A percentile compares a stretch with the other conserved stretches of the same genome.
phyloP scores from a whole-genome alignment of 352 stramenopile genomes.

The Globisporangium echinulatum region DNA sequence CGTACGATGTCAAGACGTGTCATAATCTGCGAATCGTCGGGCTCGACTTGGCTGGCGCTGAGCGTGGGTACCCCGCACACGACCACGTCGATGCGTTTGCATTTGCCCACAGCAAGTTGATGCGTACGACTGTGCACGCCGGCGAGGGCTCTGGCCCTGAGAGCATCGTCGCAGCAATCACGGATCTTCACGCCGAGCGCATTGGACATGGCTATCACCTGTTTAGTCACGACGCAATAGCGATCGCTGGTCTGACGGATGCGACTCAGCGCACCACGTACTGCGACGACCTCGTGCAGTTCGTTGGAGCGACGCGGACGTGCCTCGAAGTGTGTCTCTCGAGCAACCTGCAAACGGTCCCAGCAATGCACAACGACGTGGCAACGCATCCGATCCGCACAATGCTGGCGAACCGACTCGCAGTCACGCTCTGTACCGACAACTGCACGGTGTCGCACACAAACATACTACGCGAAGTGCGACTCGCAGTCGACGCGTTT shows the following conservation, averaged over 20 bases:
- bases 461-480: constrained; percentile 78
- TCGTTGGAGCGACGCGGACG: constrained; percentile 72
- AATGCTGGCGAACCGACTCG: constrained; percentile 82
- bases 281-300: constrained; percentile 79
- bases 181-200: constrained; percentile 77
- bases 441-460: constrained; percentile 86
- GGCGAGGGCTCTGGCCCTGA: constrained; percentile 84
- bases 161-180: constrained; percentile 85
- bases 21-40: constrained; percentile 77
- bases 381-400: constrained; percentile 64
- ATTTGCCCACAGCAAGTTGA: constrained; percentile 84
- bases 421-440: constrained; percentile 81
- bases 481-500: constrained; percentile 77
- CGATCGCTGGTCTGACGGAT: constrained; percentile 41
- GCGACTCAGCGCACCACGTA: constrained; percentile 42
- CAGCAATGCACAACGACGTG: constrained; percentile 65
- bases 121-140: constrained; percentile 87
- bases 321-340: constrained; percentile 85
- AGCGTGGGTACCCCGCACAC: constrained; percentile 72
- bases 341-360: constrained; percentile 84
- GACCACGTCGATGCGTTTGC: constrained; percentile 80
- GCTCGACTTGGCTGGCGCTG: constrained; percentile 79
- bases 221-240: constrained; percentile 75
- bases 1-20: constrained; percentile 58
- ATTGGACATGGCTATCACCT: constrained; percentile 84